Base-by-base conservation (phyloP, 2,329 filamentous ascomycete species). In the Aplosporella prunicola region DNA sequence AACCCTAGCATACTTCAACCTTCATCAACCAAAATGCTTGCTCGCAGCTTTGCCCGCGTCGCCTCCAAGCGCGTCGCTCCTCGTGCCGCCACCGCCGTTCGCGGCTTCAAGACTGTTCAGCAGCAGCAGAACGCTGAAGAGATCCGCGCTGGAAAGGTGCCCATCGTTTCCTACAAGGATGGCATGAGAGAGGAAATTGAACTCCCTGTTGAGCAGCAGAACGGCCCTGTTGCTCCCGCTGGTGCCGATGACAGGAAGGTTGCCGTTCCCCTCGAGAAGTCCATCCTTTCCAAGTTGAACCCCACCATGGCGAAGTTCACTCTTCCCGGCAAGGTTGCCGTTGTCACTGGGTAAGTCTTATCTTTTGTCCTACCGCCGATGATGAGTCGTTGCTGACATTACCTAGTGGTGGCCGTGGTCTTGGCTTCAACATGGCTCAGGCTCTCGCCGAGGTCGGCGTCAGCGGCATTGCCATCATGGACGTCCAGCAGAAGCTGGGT, bases 341-440 rank as follows among this genome's bases (percentile, higher is more conserved):
- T 85, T 46, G 61, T 86, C 50, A 85, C 81, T 55, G 81, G 77
- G 75, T 79, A 69, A 57, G 71, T 54, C 36, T 30, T 24, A 9
- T 10, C 27, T 34, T 24, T 34, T 14, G 45, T 22, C 17, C 16
- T 34, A 41, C 17, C 17, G 41, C 36, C 27, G 37, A 23, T 10
- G 26, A n/a, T 20, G 31, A 9, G 20, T 9, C 14, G 22, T 24
- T 39, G 43, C 32, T 40, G 17, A 40, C 32, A 11, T 7, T 14
- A 30, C 13, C 9, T 24, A 80, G 80, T 53, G 82, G 79, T 57
- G 82, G 80, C 44, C 79, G 82, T 50, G 82, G 82, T 53, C 69
- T 88, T 5, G 82, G 82, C 33, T 83, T 82, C 69, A 71, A 80
- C 65, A 87, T 87, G 78, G 81, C 82, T 32, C 76, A 80, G 43